phyloP scores from a whole-genome alignment of 2,329 filamentous ascomycete genomes.

The Trichophyton simii region DNA sequence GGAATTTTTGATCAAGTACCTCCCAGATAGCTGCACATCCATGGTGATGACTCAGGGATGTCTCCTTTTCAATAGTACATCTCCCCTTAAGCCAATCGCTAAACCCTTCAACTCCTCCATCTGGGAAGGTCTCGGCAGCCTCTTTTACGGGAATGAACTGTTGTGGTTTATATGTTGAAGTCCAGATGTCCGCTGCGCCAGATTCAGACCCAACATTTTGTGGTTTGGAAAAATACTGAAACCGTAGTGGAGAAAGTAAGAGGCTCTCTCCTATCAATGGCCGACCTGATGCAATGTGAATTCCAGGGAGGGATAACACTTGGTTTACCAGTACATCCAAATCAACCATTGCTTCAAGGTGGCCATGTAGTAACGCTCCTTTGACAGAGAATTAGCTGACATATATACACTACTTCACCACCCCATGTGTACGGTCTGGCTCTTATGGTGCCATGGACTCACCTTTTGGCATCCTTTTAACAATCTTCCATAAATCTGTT shows the following conservation, averaged over 20 bases:
- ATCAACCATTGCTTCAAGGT: constrained; percentile 84
- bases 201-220: constrained; percentile 11
- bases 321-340: constrained; percentile 64
- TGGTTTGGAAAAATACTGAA: constrained; percentile 45
- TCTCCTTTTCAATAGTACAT: constrained; percentile 58
- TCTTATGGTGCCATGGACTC: constrained; percentile 18
- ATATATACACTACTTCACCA: not conserved
- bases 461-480: constrained; percentile 84
- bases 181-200: constrained; percentile 48
- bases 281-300: constrained; percentile 54
- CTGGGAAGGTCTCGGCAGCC: constrained; percentile 62
- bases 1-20: constrained; percentile 66
- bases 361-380: constrained; percentile 61
- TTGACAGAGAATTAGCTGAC: not conserved
- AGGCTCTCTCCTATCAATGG: constrained; percentile 45
- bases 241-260: constrained; percentile 45
- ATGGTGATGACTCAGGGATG: constrained; percentile 67
- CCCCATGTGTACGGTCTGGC: not conserved
- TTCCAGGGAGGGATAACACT: constrained; percentile 56
- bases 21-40: constrained; percentile 73
- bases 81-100: constrained; percentile 62
- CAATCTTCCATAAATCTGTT: constrained; percentile 74
- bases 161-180: constrained; percentile 44
- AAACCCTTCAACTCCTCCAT: constrained; percentile 58
- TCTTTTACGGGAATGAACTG: constrained; percentile 46